Evolutionary conservation across 345 rosid species (phyloP), one percentile per base, ranked within the genome.

Genomic region (Rubroshorea leprosula): DNA sequence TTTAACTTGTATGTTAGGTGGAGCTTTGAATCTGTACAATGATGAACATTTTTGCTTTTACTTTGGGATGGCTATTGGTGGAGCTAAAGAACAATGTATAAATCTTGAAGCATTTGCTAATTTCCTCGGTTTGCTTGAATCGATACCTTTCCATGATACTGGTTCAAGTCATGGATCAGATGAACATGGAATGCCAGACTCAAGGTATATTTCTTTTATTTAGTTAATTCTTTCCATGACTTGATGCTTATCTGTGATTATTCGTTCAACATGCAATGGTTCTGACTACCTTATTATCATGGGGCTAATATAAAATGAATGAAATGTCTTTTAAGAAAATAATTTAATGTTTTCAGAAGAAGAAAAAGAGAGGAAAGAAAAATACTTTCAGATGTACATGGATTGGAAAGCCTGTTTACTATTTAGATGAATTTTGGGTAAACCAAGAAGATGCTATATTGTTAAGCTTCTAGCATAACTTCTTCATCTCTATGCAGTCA

Each of bases 51-150:
- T 73, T 47, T 86, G 88, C 80, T 70, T 80, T 46, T 67, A 73
- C 66, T 72, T 79, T 72, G 83, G 82, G 58, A 73, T 61, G 78
- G 61, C 78, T 61, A 56, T 41, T 50, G 76, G 69, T 63, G 85
- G 83, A 58, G 68, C 47, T 64, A 72, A 80, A 76, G 87, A 76
- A 73, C 86, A 79, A 79, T 88, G 96, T 68, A 69, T 68, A 50
- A 84, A 83, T 70, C 81, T 79, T 52, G 83, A 88, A 58, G 78
- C 77, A 69, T 91, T 91, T 73, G 67, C 86, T 55, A 80, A 68
- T 77, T 81, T 86, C 72, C 85, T 91, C 62, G 86, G 86, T 62
- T 70, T 91, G 75, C 92, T 88, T 62, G 92, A 84, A 70, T 88
- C 96, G 22, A 76, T 88, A 70, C 89, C 96, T 49, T 83, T 84